Conservation (phyloP, 257 asterid genomes). For the Fraxinus pennsylvanica region DNA sequence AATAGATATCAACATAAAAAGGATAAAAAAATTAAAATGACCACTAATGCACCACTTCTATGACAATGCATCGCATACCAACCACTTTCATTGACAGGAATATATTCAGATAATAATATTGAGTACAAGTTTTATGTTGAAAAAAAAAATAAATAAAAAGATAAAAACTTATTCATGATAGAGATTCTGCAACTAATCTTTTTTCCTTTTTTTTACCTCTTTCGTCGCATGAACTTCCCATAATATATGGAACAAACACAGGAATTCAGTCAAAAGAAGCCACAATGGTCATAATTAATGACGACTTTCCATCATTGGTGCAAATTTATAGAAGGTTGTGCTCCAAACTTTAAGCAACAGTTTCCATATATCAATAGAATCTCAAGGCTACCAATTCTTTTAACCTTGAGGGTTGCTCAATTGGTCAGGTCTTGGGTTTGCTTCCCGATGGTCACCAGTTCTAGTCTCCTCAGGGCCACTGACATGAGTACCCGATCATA, state of each 20-base stretch:
- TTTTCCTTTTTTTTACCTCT: background rate
- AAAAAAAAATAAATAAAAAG: background rate
- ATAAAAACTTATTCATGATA: background rate
- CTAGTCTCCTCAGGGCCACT: no score
- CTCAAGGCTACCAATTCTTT: background rate
- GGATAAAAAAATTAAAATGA: background rate
- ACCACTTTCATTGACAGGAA: background rate
- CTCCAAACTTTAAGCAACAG: conserved; percentile 4
- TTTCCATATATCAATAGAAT: background rate
- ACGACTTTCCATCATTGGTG: background rate
- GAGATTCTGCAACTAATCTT: background rate
- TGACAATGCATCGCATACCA: background rate
- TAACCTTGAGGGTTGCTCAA: background rate
- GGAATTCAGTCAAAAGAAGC: background rate
- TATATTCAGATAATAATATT: background rate
- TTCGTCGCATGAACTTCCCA: background rate
- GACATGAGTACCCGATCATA: no score
- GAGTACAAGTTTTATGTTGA: background rate
- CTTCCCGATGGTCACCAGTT: no score
- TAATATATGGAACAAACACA: background rate
- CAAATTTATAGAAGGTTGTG: background rate
- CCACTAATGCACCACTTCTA: background rate
- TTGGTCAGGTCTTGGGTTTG: no score
- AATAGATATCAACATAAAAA: background rate
- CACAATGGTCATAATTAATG: background rate